Conservation (phyloP, 1,284 basidiomycete species). For the Naganishia sp. region DNA sequence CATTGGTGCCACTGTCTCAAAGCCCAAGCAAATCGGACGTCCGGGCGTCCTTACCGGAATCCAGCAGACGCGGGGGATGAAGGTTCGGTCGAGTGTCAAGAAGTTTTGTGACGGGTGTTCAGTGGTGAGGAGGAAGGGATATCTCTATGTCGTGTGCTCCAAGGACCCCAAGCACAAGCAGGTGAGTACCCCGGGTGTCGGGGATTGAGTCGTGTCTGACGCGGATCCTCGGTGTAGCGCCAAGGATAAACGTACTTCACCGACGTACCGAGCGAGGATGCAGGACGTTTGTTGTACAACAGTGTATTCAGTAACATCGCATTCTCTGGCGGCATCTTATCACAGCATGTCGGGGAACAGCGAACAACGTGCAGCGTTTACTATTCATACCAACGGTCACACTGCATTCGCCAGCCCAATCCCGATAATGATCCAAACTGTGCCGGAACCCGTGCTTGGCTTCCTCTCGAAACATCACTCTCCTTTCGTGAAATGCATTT, state of each 20-base stretch:
- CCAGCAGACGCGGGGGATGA: constrained; percentile 70
- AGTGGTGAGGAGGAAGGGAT: constrained; percentile 78
- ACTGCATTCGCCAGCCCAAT: too few relatives aligned
- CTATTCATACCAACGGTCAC: too few relatives aligned
- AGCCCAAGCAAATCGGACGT: constrained; percentile 6
- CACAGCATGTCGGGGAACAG: too few relatives aligned
- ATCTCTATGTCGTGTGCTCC: constrained; percentile 88
- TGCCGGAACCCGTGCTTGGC: too few relatives aligned
- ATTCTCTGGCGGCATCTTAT: too few relatives aligned
- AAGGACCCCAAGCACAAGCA: constrained; percentile 98
- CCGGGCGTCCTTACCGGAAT: constrained; percentile 1
- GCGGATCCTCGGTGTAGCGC: neutral
- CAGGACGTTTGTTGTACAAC: neutral
- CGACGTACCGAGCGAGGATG: neutral
- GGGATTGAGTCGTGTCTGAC: neutral
- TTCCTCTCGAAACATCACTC: too few relatives aligned
- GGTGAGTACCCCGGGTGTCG: constrained; percentile 58
- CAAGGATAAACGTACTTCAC: constrained; percentile 11
- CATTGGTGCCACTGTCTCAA: constrained; percentile 18
- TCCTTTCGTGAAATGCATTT: too few relatives aligned
- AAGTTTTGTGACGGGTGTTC: constrained; percentile 86
- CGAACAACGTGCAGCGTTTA: too few relatives aligned
- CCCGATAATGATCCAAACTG: too few relatives aligned
- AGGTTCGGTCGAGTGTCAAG: constrained; percentile 93
- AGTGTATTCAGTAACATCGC: too few relatives aligned